Percentiles rank a stretch among this genome's conserved stretches.
Conservation (phyloP, 202 grass and related monocot genomes). For the Zoysia matrella region DNA sequence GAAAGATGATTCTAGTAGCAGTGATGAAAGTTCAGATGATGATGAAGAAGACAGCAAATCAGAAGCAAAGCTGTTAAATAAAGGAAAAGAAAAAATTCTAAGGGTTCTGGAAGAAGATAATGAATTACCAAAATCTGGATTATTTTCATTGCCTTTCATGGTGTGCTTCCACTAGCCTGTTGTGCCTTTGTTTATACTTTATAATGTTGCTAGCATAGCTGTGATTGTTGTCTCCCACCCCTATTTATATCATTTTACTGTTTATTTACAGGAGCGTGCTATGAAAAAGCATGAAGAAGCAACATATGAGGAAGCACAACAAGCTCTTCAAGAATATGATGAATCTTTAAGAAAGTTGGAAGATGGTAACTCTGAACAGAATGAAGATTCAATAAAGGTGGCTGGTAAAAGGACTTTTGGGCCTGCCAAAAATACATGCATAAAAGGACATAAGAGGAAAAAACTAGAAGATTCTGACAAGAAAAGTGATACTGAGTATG, state of each 20-base stretch:
- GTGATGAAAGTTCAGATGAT: conserved; percentile 71
- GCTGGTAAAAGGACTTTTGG: conserved; percentile 79
- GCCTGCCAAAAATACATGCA: conserved; percentile 50
- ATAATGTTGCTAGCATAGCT: conserved; percentile 7
- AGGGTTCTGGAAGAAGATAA: conserved; percentile 66
- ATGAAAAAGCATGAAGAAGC: conserved; percentile 78
- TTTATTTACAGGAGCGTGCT: conserved; percentile 71
- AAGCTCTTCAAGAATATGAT: conserved; percentile 82
- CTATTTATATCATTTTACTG: conserved; percentile 19
- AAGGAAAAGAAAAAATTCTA: conserved; percentile 75
- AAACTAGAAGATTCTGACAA: conserved; percentile 51
- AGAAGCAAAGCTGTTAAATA: conserved; percentile 64
- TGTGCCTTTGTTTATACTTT: conserved; percentile 29
- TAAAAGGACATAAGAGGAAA: conserved; percentile 55
- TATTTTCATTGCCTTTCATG: conserved; percentile 96
- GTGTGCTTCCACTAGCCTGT: conserved; percentile 43
- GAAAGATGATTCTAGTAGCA: conserved; percentile 67
- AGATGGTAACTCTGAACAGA: conserved; percentile 50
- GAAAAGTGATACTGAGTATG: conserved; percentile 69
- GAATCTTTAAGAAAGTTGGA: conserved; percentile 79
- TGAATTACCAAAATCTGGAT: conserved; percentile 67
- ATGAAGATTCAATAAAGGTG: conserved; percentile 56
- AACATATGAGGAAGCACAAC: conserved; percentile 71
- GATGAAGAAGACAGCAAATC: conserved; percentile 48
- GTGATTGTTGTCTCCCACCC: not conserved